Base-by-base conservation (phyloP, 306 rosid genomes). In the Lupinus albus region DNA sequence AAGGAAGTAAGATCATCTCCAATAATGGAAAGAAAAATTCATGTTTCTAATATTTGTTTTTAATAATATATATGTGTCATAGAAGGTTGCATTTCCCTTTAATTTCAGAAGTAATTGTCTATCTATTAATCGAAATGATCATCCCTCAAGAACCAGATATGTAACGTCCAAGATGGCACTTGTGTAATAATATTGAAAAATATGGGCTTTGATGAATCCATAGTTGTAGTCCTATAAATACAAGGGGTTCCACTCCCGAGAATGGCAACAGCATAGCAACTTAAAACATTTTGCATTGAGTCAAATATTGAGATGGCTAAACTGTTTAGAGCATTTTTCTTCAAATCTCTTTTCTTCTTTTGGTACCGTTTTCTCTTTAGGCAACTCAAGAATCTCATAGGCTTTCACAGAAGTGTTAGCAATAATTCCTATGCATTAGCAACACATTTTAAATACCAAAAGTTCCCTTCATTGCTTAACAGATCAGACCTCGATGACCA, bases 361-460 rank as follows among this genome's bases (percentile, higher is more conserved):
- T 78, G 91, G 79, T 73, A 78, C 69, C 78, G 82, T 50, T 72
- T 81, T 59, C 78, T 92, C 49, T 76, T 78, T 7, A 78, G 76
- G 65, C 91, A 83, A 36, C 75, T 67, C 21, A 79, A 54, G 60
- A 63, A 54, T 30, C 71, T 64, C 17, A 38, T 50, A 49, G 66
- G 67, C 18, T 64, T 88, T 33, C 83, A 56, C 1, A 78, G 75
- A 71, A 76, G 52, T 51, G 10, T 72, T 0, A 88, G 66, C 81
- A 71, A 70, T 50, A 33, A 73, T 50, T 61, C 53, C 64, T 75
- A 64, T 17, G 64, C 80, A 13, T 15, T 28, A 8, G 55, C 78
- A 13, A 46, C 76, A 68, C 71, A 41, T 2, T 75, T 51, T 7
- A 82, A 67, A 32, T 70, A 55, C 62, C 88, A 78, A 14, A 84